Base-by-base conservation (phyloP, 352 stramenopile genomes). In the Phytophthora rubi region DNA sequence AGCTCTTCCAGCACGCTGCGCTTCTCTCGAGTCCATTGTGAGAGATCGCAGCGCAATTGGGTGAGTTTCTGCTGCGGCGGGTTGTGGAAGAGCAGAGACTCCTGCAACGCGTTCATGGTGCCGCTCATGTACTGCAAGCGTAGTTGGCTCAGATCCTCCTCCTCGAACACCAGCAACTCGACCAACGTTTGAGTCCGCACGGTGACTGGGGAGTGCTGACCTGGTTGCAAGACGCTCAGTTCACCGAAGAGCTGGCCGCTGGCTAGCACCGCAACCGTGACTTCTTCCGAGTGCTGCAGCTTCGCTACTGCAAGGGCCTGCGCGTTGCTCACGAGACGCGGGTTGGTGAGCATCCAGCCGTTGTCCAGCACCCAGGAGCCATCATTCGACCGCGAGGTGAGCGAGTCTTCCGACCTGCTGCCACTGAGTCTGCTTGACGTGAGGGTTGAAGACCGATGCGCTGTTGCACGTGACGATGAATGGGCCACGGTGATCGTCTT, bases 291-390 rank as follows among this genome's bases (percentile, higher is more conserved):
- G 2, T 79, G 60, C 18, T 74, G 60, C 15, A 64, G 35, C 15
- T 60, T 67, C 1, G 66, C 18, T 42, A 65, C 70, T 18, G 45
- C 70, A 1, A 71, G 48, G 4, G 68, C 59, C 44, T 83, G 72
- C 2, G 79, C 77, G 10, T 68, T 79, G 71, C 71, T 90, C 8
- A 90, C 82, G 6, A 93, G 77, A 2, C 85, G 83, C 32, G 85
- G 85, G 58, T 93, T 93, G 0, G 83, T 93, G 53, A 93, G 81
- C 85, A 91, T 90, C 85, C 85, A 93, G 32, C 85, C 83, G 42
- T 91, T 93, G 76, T 93, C 85, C 35, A 93, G 71, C 35, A 91
- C 85, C 85, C 85, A 93, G 6, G 82, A 90, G 5, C 85, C 85
- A 52, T 93, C 83, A n/a, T 59, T 78, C 1, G 72, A 80, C 0